These are phyloP conservation scores for Arabidopsis thaliana DNA, from an alignment of 345 rosid species.

Conservation along the genomic window TAIR10.1 NC_003070.9:8444001-8444500, in stretches of 20 bases:
- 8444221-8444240: conserved; percentile 96
- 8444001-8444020: conserved; percentile 58
- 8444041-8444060: conserved; percentile 88
- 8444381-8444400: conserved; percentile 33
- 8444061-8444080: conserved; percentile 98
- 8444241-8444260: conserved; percentile 88
- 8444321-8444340: conserved; percentile 94
- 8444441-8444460: conserved; percentile 8
- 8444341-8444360: conserved; percentile 98
- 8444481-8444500: conserved; percentile 44
- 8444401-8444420: not conserved
- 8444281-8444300: conserved; percentile 85
- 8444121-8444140: conserved; percentile 6
- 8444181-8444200: conserved; percentile 46
- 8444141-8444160: conserved; percentile 4
- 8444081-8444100: conserved; percentile 96
- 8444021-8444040: conserved; percentile 97
- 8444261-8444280: conserved; percentile 91
- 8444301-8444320: conserved; percentile 96
- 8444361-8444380: conserved; percentile 96
- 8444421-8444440: conserved; percentile 16
- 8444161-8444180: conserved; percentile 14
- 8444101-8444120: conserved; percentile 73
- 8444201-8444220: conserved; percentile 87
- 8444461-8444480: conserved; percentile 20